Evolutionary conservation across 176 grass and related monocot genomes (phyloP), one percentile per base, ranked within the genome.

Genomic region (Oryza nivara): DNA sequence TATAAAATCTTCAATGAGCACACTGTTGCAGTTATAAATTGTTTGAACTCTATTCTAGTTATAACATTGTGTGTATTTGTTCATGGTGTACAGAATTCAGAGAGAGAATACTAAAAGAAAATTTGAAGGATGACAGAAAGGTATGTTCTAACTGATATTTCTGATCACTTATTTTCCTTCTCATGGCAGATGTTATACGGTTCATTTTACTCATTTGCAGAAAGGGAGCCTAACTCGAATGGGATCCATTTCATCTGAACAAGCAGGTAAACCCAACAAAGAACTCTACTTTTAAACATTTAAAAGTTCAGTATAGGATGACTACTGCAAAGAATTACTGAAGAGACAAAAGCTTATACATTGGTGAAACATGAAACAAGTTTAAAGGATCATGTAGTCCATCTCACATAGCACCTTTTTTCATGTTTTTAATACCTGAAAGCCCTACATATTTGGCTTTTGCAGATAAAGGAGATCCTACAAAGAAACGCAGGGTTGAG

Each of bases 401-500:
- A 52, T 2, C 23, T 36, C 30, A 3, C 30, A 3, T 32, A 9
- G 6, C 19, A 6, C 22, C 16, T 74, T 52, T 13, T 13, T 74
- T 78, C 48, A 15, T 26, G 51, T 47, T 38, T 76, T n/a, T 79
- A 73, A 58, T 41, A 16, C 74, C 25, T 15, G 5, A 75, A 75
- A 45, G 8, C 48, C 64, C 74, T 94, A 81, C 83, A 28, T 70
- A 22, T 16, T 74, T 64, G 35, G 4, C 10, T 70, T 81, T 49
- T 90, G 79, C 87, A 94, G 92, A 92, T 61, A 84, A 80, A 65
- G 90, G 92, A 80, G 90, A 94, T 84, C 84, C 90, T 41, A 94
- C 92, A 0, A 94, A 94, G 90, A 94, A 90, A 76, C 90, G 90
- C 54, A 94, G 87, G 85, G 87, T 94, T 30, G 87, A 92, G 67